These are phyloP conservation scores for Penicillium hesseltinei DNA, from an alignment of 2,329 filamentous ascomycete species.

Conservation along the genomic window DNA sequence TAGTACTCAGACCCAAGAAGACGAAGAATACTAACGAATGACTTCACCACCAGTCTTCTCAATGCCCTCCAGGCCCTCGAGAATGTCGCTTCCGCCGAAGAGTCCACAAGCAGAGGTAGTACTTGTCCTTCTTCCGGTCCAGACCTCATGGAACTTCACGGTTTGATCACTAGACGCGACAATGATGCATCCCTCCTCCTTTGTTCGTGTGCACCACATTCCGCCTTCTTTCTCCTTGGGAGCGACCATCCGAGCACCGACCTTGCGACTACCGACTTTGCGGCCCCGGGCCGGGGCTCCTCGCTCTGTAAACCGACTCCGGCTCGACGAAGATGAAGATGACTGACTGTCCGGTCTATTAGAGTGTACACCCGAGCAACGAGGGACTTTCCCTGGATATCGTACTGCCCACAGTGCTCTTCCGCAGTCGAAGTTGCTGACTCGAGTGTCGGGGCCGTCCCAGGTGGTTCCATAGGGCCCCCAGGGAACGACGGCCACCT, in stretches of 20 bases:
- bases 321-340: conserved; percentile 4
- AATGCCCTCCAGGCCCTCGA: conserved; percentile 78
- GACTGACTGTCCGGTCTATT: conserved; percentile 12
- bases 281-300: conserved; percentile 5
- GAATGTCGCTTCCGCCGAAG: conserved; percentile 78
- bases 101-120: conserved; percentile 57
- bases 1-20: conserved; percentile 2
- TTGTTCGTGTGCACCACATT: conserved; percentile 56
- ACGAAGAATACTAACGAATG: conserved; percentile 52
- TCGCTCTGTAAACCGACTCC: not conserved
- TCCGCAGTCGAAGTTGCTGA: conserved; percentile 37
- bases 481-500: conserved; percentile 84
- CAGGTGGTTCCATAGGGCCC: conserved; percentile 52
- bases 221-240: conserved; percentile 51
- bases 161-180: conserved; percentile 89
- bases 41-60: conserved; percentile 57
- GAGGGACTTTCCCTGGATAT: conserved; percentile 66
- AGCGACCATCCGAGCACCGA: conserved; percentile 24
- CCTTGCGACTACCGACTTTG: conserved; percentile 16
- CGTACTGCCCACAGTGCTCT: conserved; percentile 79
- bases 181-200: conserved; percentile 78
- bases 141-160: conserved; percentile 94
- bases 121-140: conserved; percentile 63
- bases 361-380: conserved; percentile 16
- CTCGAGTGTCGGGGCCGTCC: conserved; percentile 26